Percentiles rank a stretch among this genome's conserved stretches.
phyloP scores from a whole-genome alignment of 179 eudicot genomes.

The Heliamphora pulchella region DNA sequence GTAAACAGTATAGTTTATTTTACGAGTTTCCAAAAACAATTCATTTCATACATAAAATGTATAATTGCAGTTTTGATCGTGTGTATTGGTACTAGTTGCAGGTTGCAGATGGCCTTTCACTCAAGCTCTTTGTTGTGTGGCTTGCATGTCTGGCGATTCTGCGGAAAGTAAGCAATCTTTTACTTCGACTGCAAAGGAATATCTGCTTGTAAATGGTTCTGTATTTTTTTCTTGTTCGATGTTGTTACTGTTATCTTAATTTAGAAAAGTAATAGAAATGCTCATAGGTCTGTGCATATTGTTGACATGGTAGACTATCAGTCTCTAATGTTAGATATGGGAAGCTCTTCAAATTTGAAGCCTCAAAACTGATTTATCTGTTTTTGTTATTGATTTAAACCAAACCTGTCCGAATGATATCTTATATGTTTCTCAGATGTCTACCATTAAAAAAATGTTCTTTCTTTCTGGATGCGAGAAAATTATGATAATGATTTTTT shows the following conservation, averaged over 20 bases:
- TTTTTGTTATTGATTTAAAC: no score
- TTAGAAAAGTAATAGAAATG: neutral
- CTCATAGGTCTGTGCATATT: no score
- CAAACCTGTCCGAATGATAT: no score
- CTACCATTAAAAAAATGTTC: no score
- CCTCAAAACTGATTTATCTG: no score
- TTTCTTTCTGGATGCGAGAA: no score
- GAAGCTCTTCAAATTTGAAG: no score
- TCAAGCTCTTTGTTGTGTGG: neutral
- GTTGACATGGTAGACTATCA: no score
- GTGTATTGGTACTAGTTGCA: neutral
- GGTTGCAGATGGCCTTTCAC: neutral
- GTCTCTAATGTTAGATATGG: no score
- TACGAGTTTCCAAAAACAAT: neutral
- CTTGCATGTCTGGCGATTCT: neutral
- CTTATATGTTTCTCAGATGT: no score
- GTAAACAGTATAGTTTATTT: neutral
- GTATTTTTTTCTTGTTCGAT: neutral
- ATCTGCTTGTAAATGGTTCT: neutral
- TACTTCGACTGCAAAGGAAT: neutral
- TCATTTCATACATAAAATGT: neutral
- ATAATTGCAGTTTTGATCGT: neutral
- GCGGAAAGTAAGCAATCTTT: conserved; percentile 8
- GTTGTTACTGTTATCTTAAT: neutral
- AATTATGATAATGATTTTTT: no score